phyloP scores from a whole-genome alignment of 306 rosid species.

The Mimosa bimucronata region DNA sequence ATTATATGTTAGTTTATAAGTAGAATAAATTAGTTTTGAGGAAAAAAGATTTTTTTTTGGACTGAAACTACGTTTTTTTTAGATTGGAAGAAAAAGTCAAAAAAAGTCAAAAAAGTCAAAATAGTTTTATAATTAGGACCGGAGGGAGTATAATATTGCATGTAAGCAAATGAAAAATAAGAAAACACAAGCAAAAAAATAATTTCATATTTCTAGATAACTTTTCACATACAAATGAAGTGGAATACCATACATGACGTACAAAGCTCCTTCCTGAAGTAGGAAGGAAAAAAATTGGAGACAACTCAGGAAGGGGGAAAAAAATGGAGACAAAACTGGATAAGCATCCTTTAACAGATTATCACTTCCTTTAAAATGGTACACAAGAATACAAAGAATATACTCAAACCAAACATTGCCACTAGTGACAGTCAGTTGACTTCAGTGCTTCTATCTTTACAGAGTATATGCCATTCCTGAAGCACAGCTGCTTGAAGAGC shows the following conservation, averaged over 20 bases:
- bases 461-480: conserved; percentile 91
- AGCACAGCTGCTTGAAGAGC: conserved; percentile 99
- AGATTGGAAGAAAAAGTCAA: too few species aligned
- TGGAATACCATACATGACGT: conserved; percentile 29
- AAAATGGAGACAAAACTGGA: background rate
- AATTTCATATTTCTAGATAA: background rate
- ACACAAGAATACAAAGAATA: conserved; percentile 42
- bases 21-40: too few species aligned
- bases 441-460: conserved; percentile 82
- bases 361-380: conserved; percentile 40
- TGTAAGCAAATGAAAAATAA: background rate
- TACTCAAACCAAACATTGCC: conserved; percentile 27
- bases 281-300: conserved; percentile 16
- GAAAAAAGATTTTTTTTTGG: too few species aligned
- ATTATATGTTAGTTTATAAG: too few species aligned
- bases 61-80: too few species aligned
- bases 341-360: conserved; percentile 17
- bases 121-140: too few species aligned
- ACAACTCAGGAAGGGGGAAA: too few species aligned
- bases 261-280: conserved; percentile 39
- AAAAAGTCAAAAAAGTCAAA: too few species aligned
- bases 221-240: conserved; percentile 32
- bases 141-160: too few species aligned
- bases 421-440: conserved; percentile 45
- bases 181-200: background rate